A percentile compares a stretch with the other conserved stretches of the same genome.
phyloP scores from a whole-genome alignment of 768 basidiomycete genomes.

The Epithele typhae region DNA sequence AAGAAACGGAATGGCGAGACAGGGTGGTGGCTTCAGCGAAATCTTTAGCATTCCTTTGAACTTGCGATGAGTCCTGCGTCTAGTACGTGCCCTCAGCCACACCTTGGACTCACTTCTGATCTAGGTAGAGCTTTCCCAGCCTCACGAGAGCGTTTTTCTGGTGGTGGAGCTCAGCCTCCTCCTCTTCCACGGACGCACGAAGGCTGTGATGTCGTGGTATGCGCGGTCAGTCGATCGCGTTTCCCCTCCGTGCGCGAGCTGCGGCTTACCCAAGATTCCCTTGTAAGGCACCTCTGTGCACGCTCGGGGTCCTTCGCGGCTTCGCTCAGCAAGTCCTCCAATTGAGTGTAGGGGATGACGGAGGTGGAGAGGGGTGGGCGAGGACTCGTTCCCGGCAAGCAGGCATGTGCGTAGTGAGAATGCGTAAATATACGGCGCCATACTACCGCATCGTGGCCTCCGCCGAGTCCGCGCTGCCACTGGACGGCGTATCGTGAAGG shows the following conservation, averaged over 20 bases:
- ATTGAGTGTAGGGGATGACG: background rate
- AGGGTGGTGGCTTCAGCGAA: constrained; percentile 83
- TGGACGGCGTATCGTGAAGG: constrained; percentile 58
- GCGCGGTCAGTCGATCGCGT: background rate
- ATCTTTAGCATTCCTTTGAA: constrained; percentile 70
- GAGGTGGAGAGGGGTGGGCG: background rate
- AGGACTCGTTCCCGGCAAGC: too few relatives aligned
- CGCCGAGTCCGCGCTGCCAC: constrained; percentile 42
- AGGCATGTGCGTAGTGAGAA: too few relatives aligned
- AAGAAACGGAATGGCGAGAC: constrained; percentile 80
- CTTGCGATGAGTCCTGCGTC: background rate
- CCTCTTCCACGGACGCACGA: constrained; percentile 29
- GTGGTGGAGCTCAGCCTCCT: constrained; percentile 60
- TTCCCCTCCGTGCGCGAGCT: too few relatives aligned
- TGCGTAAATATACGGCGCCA: constrained; percentile 69
- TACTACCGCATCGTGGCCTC: constrained; percentile 65
- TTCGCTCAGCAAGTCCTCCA: constrained; percentile 45
- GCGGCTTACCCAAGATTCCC: constrained; percentile 48
- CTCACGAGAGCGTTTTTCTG: constrained; percentile 84
- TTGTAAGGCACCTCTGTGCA: constrained; percentile 75
- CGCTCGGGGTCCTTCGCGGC: constrained; percentile 55
- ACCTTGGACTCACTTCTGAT: constrained; percentile 62
- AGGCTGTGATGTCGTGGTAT: constrained; percentile 5
- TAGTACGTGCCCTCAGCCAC: background rate
- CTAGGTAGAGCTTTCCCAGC: constrained; percentile 82